Conservation (phyloP, 164 flowering plant species). For the Dillenia suffruticosa region DNA sequence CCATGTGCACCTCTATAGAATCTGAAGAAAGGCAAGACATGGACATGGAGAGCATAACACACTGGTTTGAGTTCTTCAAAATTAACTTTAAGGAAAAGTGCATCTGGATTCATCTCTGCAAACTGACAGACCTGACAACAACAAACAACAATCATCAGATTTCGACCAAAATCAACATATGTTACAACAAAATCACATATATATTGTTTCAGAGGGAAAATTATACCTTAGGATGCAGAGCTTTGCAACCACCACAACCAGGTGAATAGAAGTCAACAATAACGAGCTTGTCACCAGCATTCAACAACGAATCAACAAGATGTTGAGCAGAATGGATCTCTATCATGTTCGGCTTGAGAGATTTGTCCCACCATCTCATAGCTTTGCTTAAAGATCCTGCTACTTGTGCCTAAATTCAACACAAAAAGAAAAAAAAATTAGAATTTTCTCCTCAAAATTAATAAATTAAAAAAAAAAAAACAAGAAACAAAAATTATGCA, state of each 20-base stretch:
- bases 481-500: background rate
- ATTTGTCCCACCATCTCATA: conserved; percentile 85
- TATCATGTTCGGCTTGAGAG: conserved; percentile 64
- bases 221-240: conserved; percentile 88
- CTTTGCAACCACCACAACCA: conserved; percentile 93
- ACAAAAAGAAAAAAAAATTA: background rate
- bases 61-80: conserved; percentile 53
- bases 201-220: background rate
- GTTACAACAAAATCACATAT: background rate
- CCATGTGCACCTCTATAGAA: conserved; percentile 70
- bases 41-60: conserved; percentile 59
- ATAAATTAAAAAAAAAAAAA: background rate
- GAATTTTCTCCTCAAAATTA: background rate
- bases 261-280: conserved; percentile 85
- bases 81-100: conserved; percentile 59
- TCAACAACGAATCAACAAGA: conserved; percentile 46
- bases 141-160: background rate
- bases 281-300: conserved; percentile 72
- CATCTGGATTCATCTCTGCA: conserved; percentile 58
- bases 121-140: conserved; percentile 56
- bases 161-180: background rate
- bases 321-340: conserved; percentile 74
- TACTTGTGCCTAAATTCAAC: conserved; percentile 45
- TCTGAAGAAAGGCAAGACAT: conserved; percentile 73
- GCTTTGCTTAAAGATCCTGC: conserved; percentile 44